Conservation (phyloP, 2,329 filamentous ascomycete species). For the Aureobasidium sp. region DNA sequence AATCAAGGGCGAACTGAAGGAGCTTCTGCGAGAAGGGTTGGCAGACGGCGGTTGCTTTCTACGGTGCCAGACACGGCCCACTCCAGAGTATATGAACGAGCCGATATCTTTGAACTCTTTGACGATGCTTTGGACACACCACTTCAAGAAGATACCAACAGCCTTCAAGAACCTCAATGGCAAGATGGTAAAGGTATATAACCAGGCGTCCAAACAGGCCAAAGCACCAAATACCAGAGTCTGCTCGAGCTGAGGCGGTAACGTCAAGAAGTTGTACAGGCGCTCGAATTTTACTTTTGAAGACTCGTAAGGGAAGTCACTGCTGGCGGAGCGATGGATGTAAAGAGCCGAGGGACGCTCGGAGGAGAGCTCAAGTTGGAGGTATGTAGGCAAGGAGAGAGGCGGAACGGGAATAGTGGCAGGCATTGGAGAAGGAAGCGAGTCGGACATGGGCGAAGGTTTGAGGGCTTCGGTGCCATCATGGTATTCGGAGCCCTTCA, state of each 20-base stretch:
- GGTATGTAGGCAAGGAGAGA: conserved; percentile 54
- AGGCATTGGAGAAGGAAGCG: conserved; percentile 45
- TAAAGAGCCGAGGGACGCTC: conserved; percentile 54
- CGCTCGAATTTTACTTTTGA: conserved; percentile 87
- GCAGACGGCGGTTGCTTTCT: conserved; percentile 15
- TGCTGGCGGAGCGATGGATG: conserved; percentile 49
- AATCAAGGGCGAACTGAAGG: conserved; percentile 11
- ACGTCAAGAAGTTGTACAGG: conserved; percentile 74
- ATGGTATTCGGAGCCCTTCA: conserved; percentile 28
- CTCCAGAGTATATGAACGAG: conserved; percentile 69
- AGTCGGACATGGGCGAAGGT: conserved; percentile 27
- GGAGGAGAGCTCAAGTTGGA: conserved; percentile 57
- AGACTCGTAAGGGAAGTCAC: conserved; percentile 76
- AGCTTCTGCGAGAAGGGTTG: conserved; percentile 16
- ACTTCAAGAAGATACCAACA: conserved; percentile 63
- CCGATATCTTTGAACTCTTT: conserved; percentile 66
- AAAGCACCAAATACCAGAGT: conserved; percentile 81
- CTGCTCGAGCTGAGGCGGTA: conserved; percentile 75
- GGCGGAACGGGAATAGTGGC: conserved; percentile 52
- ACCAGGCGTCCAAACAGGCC: conserved; percentile 90
- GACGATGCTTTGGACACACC: conserved; percentile 65
- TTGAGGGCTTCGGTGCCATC: conserved; percentile 18
- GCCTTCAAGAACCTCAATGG: conserved; percentile 83
- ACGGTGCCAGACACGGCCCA: conserved; percentile 68
- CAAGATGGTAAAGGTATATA: conserved; percentile 92